A percentile compares a stretch with the other conserved stretches of the same genome.
phyloP scores from a whole-genome alignment of 2,329 filamentous ascomycete species.

The Pseudogymnoascus sp. region DNA sequence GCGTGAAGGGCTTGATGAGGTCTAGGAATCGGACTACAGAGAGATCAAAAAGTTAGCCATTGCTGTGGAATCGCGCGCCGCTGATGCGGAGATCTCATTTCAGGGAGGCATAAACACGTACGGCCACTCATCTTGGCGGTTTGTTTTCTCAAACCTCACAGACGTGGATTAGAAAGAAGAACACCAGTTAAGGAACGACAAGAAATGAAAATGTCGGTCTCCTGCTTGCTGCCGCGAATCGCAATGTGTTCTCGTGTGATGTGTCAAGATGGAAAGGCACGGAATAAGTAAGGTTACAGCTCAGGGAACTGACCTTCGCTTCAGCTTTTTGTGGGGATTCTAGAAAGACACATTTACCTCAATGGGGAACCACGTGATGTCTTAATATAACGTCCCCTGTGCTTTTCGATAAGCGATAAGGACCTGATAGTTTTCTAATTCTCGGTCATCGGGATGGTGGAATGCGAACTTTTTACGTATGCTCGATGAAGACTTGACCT shows the following conservation, averaged over 20 bases:
- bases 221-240: slow-evolving; percentile 9
- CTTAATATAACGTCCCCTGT: background rate
- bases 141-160: slow-evolving; percentile 29
- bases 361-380: slow-evolving; percentile 12
- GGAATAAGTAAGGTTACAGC: slow-evolving; percentile 10
- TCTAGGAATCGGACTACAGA: slow-evolving; percentile 91
- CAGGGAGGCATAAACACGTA: slow-evolving; percentile 26
- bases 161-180: slow-evolving; percentile 28
- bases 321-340: slow-evolving; percentile 10
- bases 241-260: slow-evolving; percentile 16
- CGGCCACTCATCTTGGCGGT: slow-evolving; percentile 37
- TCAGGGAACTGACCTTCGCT: slow-evolving; percentile 10
- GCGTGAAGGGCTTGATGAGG: slow-evolving; percentile 98
- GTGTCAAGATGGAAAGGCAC: slow-evolving; percentile 11
- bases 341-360: slow-evolving; percentile 9
- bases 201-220: slow-evolving; percentile 13
- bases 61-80: slow-evolving; percentile 9
- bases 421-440: background rate
- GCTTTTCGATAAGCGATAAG: slow-evolving; percentile 8
- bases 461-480: slow-evolving; percentile 14
- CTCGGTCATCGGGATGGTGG: slow-evolving; percentile 14
- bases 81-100: slow-evolving; percentile 14
- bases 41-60: slow-evolving; percentile 23
- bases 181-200: slow-evolving; percentile 23
- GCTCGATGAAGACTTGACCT: background rate